phyloP scores from a whole-genome alignment of 1,284 basidiomycete species.

The Melampsora americana region DNA sequence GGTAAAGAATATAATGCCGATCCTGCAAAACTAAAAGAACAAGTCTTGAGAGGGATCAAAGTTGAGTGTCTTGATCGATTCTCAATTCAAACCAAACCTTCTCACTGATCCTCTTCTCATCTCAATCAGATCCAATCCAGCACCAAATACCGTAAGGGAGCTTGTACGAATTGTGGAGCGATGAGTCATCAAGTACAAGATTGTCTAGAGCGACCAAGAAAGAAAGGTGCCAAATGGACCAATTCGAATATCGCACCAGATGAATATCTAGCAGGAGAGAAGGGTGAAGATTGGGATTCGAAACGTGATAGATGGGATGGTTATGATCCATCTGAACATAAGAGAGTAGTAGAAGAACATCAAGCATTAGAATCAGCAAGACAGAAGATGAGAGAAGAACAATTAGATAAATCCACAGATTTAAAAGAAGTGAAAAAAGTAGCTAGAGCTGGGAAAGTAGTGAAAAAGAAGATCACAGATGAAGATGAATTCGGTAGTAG shows the following conservation, averaged over 20 bases:
- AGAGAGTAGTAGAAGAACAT: conserved; percentile 85
- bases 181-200: conserved; percentile 88
- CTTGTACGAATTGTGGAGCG: conserved; percentile 97
- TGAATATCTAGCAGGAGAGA: conserved; percentile 68
- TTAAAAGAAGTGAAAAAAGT: conserved; percentile 70
- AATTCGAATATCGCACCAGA: conserved; percentile 86
- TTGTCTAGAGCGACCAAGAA: conserved; percentile 91
- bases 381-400: conserved; percentile 84
- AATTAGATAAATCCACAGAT: conserved; percentile 89
- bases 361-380: conserved; percentile 86
- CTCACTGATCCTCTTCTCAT: not conserved
- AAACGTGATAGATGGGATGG: conserved; percentile 99
- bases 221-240: conserved; percentile 91
- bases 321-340: conserved; percentile 84
- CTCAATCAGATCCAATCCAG: conserved; percentile 68
- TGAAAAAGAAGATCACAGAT: conserved; percentile 60
- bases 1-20: conserved; percentile 63
- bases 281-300: conserved; percentile 73
- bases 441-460: conserved; percentile 67
- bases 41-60: conserved; percentile 86
- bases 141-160: conserved; percentile 94
- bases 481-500: conserved; percentile 91
- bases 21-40: conserved; percentile 72
- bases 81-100: not conserved
- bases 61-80: conserved; percentile 53